These are phyloP conservation scores for Acacia acuminata DNA, from an alignment of 306 rosid genomes.

Conservation along the genomic window DNA sequence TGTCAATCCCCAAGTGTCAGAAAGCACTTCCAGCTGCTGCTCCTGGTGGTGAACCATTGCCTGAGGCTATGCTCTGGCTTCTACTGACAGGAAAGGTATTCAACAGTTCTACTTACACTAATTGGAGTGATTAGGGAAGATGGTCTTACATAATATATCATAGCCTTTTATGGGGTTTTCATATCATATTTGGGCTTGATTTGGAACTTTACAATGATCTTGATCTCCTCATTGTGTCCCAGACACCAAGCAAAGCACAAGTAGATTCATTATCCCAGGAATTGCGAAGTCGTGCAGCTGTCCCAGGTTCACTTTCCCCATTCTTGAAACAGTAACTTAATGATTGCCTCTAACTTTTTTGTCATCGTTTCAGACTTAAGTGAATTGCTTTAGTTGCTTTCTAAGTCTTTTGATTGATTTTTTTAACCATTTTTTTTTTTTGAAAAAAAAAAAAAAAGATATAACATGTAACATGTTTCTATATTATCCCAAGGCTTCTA, in stretches of 20 bases:
- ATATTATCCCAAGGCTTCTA: conserved; percentile 13
- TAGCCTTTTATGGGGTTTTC: conserved; percentile 24
- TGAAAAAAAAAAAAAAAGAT: not conserved
- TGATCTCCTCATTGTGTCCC: conserved; percentile 29
- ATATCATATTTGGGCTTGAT: not conserved
- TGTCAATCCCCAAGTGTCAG: conserved; percentile 94
- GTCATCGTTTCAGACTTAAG: not conserved
- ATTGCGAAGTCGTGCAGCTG: conserved; percentile 73
- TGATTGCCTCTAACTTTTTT: not conserved
- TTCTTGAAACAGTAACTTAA: conserved; percentile 12
- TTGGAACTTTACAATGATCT: conserved; percentile 15
- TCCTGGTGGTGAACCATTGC: conserved; percentile 96
- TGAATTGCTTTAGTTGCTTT: conserved; percentile 10
- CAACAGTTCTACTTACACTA: conserved; percentile 20
- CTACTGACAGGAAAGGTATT: conserved; percentile 90
- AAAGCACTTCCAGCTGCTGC: conserved; percentile 77
- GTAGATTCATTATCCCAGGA: conserved; percentile 83
- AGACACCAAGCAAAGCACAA: conserved; percentile 94
- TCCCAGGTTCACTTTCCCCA: conserved; percentile 67
- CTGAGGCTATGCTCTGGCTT: conserved; percentile 94
- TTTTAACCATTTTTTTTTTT: not conserved
- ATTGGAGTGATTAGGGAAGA: conserved; percentile 20
- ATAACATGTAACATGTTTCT: not conserved
- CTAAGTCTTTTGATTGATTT: not conserved
- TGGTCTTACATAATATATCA: not conserved